A percentile compares a stretch with the other conserved stretches of the same genome.
Evolutionary conservation across 805 yeast species (phyloP).

Genomic region (Wickerhamomyces pijperi): DNA sequence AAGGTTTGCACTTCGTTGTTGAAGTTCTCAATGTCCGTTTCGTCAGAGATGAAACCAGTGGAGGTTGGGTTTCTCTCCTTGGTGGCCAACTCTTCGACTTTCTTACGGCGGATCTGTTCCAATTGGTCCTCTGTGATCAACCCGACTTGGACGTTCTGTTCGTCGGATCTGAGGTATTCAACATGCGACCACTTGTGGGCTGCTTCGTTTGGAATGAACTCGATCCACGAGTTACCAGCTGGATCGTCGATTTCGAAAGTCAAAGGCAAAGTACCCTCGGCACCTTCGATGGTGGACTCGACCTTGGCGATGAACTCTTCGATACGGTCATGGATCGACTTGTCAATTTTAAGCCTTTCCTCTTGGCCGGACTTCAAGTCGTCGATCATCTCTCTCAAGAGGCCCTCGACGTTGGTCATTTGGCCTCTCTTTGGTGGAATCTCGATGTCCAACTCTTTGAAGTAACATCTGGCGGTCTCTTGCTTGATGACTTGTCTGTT

Average conservation of each 20-base stretch:
- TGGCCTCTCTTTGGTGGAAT: slow-evolving; percentile 95
- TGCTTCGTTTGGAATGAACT: slow-evolving; percentile 76
- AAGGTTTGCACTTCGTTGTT: slow-evolving; percentile 89
- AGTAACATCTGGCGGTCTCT: slow-evolving; percentile 72
- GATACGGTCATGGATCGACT: slow-evolving; percentile 67
- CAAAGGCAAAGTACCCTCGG: slow-evolving; percentile 59
- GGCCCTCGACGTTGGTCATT: slow-evolving; percentile 84
- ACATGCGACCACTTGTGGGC: slow-evolving; percentile 82
- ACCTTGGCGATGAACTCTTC: slow-evolving; percentile 57
- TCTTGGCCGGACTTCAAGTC: slow-evolving; percentile 78
- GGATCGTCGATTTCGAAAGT: slow-evolving; percentile 84
- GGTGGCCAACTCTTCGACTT: slow-evolving; percentile 13
- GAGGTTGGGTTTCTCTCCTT: slow-evolving; percentile 27
- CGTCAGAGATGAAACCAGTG: slow-evolving; percentile 56
- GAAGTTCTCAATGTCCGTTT: slow-evolving; percentile 73
- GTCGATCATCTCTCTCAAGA: slow-evolving; percentile 70
- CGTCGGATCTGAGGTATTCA: slow-evolving; percentile 76
- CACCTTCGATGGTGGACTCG: slow-evolving; percentile 48
- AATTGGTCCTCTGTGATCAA: slow-evolving; percentile 53
- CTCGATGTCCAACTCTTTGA: slow-evolving; percentile 79
- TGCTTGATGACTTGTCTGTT: slow-evolving; percentile 88
- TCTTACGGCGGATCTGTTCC: slow-evolving; percentile 23
- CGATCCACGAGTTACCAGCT: slow-evolving; percentile 95
- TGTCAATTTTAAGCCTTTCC: slow-evolving; percentile 61
- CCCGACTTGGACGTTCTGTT: slow-evolving; percentile 80